A percentile compares a stretch with the other conserved stretches of the same genome.
phyloP scores from a whole-genome alignment of 257 asterid genomes.

The Solanum lignicaule region DNA sequence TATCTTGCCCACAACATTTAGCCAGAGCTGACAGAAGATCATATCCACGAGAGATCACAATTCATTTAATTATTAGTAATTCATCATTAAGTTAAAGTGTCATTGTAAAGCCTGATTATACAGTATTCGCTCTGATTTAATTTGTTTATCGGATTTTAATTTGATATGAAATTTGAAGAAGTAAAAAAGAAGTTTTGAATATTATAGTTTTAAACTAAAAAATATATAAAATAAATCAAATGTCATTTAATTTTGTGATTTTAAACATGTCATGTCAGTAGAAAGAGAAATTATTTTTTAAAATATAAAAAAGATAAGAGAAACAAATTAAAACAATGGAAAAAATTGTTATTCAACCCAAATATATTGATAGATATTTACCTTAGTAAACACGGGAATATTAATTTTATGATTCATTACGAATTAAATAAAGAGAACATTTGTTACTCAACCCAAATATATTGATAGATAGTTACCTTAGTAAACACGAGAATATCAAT shows the following conservation, averaged over 20 bases:
- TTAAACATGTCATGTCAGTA: background rate
- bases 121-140: background rate
- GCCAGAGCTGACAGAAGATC: background rate
- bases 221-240: fast-evolving
- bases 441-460: background rate
- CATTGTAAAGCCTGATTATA: background rate
- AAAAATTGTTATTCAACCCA: background rate
- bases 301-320: background rate
- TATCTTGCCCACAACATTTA: background rate
- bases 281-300: background rate
- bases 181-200: background rate
- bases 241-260: background rate
- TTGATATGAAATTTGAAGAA: background rate
- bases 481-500: background rate
- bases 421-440: background rate
- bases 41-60: background rate
- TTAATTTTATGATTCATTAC: background rate
- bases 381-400: background rate
- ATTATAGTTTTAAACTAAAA: background rate
- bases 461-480: background rate
- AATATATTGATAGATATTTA: background rate
- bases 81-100: background rate
- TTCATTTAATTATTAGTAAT: background rate
- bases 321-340: background rate
- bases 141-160: background rate